These are phyloP conservation scores for Centella asiatica DNA, from an alignment of 129 eudicot genomes.

Conservation along the genomic window DNA sequence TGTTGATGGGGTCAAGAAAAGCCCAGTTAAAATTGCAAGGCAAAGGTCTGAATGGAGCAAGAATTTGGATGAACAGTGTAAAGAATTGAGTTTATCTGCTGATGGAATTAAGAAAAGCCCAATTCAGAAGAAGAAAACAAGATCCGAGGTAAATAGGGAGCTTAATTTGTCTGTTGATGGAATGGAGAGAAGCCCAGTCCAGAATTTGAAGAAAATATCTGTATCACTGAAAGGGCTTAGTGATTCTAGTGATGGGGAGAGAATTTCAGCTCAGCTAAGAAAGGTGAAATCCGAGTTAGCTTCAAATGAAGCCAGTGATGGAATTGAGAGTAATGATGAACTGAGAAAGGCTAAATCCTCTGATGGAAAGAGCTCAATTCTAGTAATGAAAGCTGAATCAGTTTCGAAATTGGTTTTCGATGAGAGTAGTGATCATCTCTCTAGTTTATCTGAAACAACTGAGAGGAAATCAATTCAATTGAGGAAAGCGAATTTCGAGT, in stretches of 20 bases:
- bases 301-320: slow-evolving; percentile 12
- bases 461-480: too few species aligned
- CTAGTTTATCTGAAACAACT: too few species aligned
- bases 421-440: too few species aligned
- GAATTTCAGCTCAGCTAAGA: slow-evolving; percentile 21
- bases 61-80: slow-evolving; percentile 5
- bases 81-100: slow-evolving; percentile 11
- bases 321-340: slow-evolving; percentile 12
- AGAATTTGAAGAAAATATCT: slow-evolving; percentile 16
- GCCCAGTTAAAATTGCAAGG: slow-evolving; percentile 17
- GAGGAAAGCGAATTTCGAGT: too few species aligned
- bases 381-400: too few species aligned
- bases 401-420: too few species aligned
- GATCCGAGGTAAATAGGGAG: slow-evolving; percentile 12
- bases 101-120: slow-evolving; percentile 39
- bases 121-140: slow-evolving; percentile 30
- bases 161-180: background rate
- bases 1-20: slow-evolving; percentile 37
- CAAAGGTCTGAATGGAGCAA: slow-evolving; percentile 16
- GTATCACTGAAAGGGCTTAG: slow-evolving; percentile 15
- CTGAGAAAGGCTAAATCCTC: slow-evolving; percentile 18
- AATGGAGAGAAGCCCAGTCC: slow-evolving; percentile 3
- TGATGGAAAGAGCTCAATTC: slow-evolving; percentile 8
- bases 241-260: slow-evolving; percentile 25
- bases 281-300: slow-evolving; percentile 26